Evolutionary conservation across 2,329 filamentous ascomycete genomes (phyloP).

Genomic region (Colletotrichum falcatum): DNA sequence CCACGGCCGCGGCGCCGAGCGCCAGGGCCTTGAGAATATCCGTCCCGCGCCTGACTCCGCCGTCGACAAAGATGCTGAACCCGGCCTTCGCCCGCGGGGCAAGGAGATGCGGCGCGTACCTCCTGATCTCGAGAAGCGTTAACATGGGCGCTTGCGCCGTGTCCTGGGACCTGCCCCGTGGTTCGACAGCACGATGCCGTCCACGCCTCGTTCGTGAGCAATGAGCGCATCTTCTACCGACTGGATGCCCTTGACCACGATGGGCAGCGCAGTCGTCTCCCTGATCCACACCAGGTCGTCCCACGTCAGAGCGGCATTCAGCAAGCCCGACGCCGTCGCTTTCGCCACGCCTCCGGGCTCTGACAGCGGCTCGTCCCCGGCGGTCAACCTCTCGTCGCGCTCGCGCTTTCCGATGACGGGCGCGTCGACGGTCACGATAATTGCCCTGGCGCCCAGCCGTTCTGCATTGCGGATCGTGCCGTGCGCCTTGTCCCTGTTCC

Average conservation of each 20-base stretch:
- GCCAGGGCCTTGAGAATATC: conserved; percentile 80
- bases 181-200: conserved; percentile 77
- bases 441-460: conserved; percentile 59
- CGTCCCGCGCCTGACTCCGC: conserved; percentile 72
- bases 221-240: conserved; percentile 70
- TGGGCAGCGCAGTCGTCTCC: conserved; percentile 58
- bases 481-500: conserved; percentile 62
- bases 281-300: conserved; percentile 74
- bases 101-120: conserved; percentile 50
- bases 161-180: conserved; percentile 71
- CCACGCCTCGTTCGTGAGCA: conserved; percentile 69
- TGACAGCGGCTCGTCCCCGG: conserved; percentile 56
- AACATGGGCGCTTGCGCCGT: conserved; percentile 49
- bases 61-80: conserved; percentile 71
- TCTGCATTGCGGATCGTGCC: conserved; percentile 60
- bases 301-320: conserved; percentile 71
- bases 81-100: conserved; percentile 50
- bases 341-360: conserved; percentile 57
- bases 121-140: conserved; percentile 58
- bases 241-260: conserved; percentile 78
- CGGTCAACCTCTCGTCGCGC: conserved; percentile 58
- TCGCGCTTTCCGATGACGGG: conserved; percentile 68
- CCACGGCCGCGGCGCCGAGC: conserved; percentile 71
- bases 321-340: conserved; percentile 66
- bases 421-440: conserved; percentile 70